Evolutionary conservation across 1,139 yeast genomes (phyloP), one percentile per base, ranked within the genome.

Genomic region (Sugiyamaella neomexicana): DNA sequence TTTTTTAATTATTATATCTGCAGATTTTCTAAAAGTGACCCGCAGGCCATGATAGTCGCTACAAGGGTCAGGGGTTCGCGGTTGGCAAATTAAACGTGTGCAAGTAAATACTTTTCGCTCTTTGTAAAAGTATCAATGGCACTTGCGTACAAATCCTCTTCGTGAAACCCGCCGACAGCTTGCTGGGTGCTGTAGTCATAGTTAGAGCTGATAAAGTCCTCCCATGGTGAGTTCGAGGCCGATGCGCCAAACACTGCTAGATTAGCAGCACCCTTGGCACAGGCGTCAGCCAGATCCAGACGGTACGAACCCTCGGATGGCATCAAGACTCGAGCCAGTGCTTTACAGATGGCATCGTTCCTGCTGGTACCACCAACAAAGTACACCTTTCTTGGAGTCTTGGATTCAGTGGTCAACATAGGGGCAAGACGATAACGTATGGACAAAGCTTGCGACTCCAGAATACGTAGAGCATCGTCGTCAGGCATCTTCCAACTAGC

Each of bases 191-290:
- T 32, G 40, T 31, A 40, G 23, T 41, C 23, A 20, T 41, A 32
- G n/a, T 48, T 48, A 15, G 43, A 23, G 31, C 50, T 23, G 32
- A 60, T 57, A 41, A 58, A 60, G 32, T 53, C 49, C 25, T 63
- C 65, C 66, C 66, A 62, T 27, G 53, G 46, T 29, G 44, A 47
- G n/a, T 27, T 32, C 5, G 49, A 54, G 25, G 46, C 50, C 23
- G 46, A 46, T 69, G 57, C 67, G 58, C 66, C 74, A 88, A 95
- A 89, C 51, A 86, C 77, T 0, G 97, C 95, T 67, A 88, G 86
- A 71, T 80, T 87, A 42, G 96, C 95, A 4, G 97, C 96, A n/a
- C 97, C 97, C 48, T 88, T 73, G 1, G 97, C 97, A 77, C 97
- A 90, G 1, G 97, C 95, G 70, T 90, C 90, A 5, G 93, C 83